Percentiles rank a stretch among this genome's conserved stretches.
Evolutionary conservation across 177 flowering plant genomes (phyloP).

Genomic region (Telopea speciosissima): DNA sequence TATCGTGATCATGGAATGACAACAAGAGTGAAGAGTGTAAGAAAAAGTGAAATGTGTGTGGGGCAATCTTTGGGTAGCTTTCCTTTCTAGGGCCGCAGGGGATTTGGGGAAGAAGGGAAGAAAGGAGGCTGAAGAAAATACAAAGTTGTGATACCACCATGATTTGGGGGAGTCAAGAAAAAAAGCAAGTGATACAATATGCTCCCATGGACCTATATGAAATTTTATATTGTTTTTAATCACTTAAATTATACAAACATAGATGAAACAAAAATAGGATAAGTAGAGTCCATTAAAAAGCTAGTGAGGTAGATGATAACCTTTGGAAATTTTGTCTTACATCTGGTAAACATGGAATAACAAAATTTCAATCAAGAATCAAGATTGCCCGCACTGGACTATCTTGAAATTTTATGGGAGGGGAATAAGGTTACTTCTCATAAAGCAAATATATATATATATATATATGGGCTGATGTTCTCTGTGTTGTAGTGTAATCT

Average conservation of each 20-base stretch:
- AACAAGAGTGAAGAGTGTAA: neutral
- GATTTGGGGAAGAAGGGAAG: neutral
- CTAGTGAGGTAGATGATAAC: neutral
- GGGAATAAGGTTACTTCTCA: neutral
- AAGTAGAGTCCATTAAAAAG: neutral
- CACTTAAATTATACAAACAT: neutral
- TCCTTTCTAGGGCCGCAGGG: neutral
- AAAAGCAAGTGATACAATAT: too few relatives aligned
- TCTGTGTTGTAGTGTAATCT: too few relatives aligned
- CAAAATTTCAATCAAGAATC: neutral
- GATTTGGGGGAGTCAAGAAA: neutral
- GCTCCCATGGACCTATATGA: neutral
- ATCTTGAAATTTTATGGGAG: neutral
- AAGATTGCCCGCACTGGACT: too few relatives aligned
- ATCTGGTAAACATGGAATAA: neutral
- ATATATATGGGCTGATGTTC: too few relatives aligned
- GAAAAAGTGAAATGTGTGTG: neutral
- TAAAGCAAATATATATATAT: too few relatives aligned
- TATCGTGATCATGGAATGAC: neutral
- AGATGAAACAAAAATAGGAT: neutral
- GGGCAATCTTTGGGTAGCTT: neutral
- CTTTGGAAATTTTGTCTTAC: neutral
- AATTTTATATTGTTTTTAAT: neutral
- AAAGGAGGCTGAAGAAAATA: neutral
- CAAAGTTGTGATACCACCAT: neutral